These are phyloP conservation scores for Ascochyta pisi DNA, from an alignment of 2,329 filamentous ascomycete species.

Conservation along the genomic window DNA sequence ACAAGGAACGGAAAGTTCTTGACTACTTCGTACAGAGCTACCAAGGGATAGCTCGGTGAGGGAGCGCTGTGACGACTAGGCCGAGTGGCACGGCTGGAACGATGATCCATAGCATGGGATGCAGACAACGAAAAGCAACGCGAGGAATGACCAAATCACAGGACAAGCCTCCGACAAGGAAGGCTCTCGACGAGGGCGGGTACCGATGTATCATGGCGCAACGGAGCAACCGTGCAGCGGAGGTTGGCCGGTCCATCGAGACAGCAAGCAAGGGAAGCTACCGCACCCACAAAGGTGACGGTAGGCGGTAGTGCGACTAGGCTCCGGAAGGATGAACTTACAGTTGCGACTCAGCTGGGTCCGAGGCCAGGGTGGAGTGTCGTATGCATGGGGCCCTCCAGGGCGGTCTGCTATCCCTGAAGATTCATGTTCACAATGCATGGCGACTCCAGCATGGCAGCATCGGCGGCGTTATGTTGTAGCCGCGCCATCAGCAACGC, in stretches of 20 bases:
- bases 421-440: conserved; percentile 34
- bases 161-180: conserved; percentile 21
- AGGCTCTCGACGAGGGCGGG: conserved; percentile 40
- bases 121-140: conserved; percentile 46
- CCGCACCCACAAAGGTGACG: conserved; percentile 35
- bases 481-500: conserved; percentile 38
- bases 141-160: conserved; percentile 45
- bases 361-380: conserved; percentile 34
- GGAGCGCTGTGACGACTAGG: conserved; percentile 45
- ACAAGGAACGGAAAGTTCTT: conserved; percentile 43
- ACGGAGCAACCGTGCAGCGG: conserved; percentile 49
- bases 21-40: conserved; percentile 37
- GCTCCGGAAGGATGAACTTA: conserved; percentile 30
- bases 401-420: conserved; percentile 43
- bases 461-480: conserved; percentile 37
- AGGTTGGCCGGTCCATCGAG: conserved; percentile 38
- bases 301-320: conserved; percentile 42
- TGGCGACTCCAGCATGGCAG: conserved; percentile 25
- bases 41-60: conserved; percentile 45
- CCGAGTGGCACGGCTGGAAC: conserved; percentile 50
- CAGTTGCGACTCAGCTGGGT: conserved; percentile 46
- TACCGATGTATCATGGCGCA: conserved; percentile 51
- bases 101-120: conserved; percentile 43
- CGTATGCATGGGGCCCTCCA: conserved; percentile 42
- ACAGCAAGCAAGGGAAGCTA: conserved; percentile 35